Evolutionary conservation across 176 grass and related monocot species (phyloP), one percentile per base, ranked within the genome.

Genomic region (Carex kokanica): DNA sequence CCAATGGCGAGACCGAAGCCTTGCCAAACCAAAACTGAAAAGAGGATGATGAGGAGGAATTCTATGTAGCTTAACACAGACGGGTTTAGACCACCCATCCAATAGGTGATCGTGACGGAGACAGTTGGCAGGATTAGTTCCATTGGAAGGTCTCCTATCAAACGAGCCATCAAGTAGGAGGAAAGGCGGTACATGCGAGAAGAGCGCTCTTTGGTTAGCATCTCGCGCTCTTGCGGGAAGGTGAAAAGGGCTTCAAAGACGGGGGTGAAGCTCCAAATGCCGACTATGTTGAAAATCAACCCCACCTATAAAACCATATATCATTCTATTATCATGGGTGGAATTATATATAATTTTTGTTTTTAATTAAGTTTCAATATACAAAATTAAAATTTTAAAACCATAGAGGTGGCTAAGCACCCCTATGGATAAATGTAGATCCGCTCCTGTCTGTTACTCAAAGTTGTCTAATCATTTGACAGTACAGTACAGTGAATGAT

Each of bases 141-240:
- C 81, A 87, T 90, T 14, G 88, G 88, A 20, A 90, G 88, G 31
- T 90, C 88, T 0, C 41, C 88, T 18, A 81, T 59, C 7, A 64
- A 57, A 14, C 65, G 38, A 67, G 88, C 81, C 34, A 74, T 10
- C 17, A 87, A 90, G 58, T 90, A 90, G 21, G 88, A 75, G 20
- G 88, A 90, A 0, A 90, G 57, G 4, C 81, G 41, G 65, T 87
- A 90, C 88, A 90, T 87, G 10, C 88, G 56, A 10, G 85, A 90
- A 5, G 85, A 81, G 8, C 88, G 54, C 81, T 90, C 88, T 54
- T 90, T 87, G 3, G 74, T 85, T 45, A 90, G 57, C 66, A 90
- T 84, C 43, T 45, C 63, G 13, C 88, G 88, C 85, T 90, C 88
- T 75, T 59, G 81, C 15, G 81, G 88, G 58, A 90, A 90, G 11